Evolutionary conservation across 2,329 filamentous ascomycete genomes (phyloP).

Genomic region (Cadophora gregata): DNA sequence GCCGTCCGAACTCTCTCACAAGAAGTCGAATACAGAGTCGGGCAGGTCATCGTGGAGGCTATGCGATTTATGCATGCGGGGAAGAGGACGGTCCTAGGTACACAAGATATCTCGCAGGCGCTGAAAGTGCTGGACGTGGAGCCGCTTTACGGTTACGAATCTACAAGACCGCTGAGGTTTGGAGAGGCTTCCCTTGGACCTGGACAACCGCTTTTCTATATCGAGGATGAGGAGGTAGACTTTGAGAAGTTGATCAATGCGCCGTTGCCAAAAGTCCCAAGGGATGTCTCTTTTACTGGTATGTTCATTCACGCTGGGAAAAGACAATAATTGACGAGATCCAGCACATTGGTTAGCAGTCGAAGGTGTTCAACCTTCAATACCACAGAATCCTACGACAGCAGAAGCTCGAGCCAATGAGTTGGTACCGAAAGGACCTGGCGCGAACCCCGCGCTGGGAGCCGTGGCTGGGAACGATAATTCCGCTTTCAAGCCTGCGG

Average conservation of each 20-base stretch:
- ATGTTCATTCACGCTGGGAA: slow-evolving; percentile 39
- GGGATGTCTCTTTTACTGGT: slow-evolving; percentile 93
- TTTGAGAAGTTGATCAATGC: slow-evolving; percentile 99
- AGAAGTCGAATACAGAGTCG: slow-evolving; percentile 94
- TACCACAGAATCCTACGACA: slow-evolving; percentile 92
- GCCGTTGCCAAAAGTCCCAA: slow-evolving; percentile 89
- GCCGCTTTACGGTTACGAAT: slow-evolving; percentile 95
- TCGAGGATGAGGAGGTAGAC: slow-evolving; percentile 98
- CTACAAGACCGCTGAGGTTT: slow-evolving; percentile 84
- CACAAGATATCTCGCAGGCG: slow-evolving; percentile 87
- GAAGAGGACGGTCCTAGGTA: slow-evolving; percentile 84
- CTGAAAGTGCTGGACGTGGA: slow-evolving; percentile 89
- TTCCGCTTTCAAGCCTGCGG: slow-evolving; percentile 82
- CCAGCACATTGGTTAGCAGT: slow-evolving; percentile 96
- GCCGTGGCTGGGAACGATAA: slow-evolving; percentile 85
- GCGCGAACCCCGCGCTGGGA: slow-evolving; percentile 83
- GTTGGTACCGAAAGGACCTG: slow-evolving; percentile 86
- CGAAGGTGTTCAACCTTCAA: slow-evolving; percentile 95
- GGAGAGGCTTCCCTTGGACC: slow-evolving; percentile 93
- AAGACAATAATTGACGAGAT: slow-evolving; percentile 24
- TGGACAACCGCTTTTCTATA: slow-evolving; percentile 93
- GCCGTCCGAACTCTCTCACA: slow-evolving; percentile 86
- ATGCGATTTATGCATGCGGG: slow-evolving; percentile 95
- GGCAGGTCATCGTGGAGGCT: slow-evolving; percentile 91
- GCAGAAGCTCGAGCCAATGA: slow-evolving; percentile 84